Evolutionary conservation across 768 basidiomycete genomes (phyloP).

Genomic region (Guyanaporus albipodus): DNA sequence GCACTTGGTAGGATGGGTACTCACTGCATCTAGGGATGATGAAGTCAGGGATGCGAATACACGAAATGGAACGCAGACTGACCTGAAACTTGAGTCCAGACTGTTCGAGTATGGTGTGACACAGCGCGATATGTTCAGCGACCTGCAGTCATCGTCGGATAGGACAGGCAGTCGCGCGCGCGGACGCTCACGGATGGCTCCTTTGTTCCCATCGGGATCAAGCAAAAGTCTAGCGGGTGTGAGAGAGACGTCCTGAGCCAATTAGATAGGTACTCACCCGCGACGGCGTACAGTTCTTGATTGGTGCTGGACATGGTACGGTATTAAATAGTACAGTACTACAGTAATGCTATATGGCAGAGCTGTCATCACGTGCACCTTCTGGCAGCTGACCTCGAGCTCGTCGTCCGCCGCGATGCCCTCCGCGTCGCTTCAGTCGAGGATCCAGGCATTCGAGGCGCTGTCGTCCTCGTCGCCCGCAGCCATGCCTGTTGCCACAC

Average conservation of each 20-base stretch:
- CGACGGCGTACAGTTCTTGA: slow-evolving; percentile 68
- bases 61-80: slow-evolving; percentile 10
- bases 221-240: slow-evolving; percentile 66
- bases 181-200: slow-evolving; percentile 67
- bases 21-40: slow-evolving; percentile 35
- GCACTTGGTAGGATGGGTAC: slow-evolving; percentile 34
- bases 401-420: slow-evolving; percentile 38
- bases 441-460: slow-evolving; percentile 64
- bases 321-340: no score
- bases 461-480: slow-evolving; percentile 34
- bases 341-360: no score
- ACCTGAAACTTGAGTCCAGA: slow-evolving; percentile 83
- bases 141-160: slow-evolving; percentile 39
- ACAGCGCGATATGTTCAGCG: slow-evolving; percentile 76
- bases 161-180: neutral
- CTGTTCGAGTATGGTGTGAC: slow-evolving; percentile 76
- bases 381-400: neutral
- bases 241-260: neutral
- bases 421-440: slow-evolving; percentile 48
- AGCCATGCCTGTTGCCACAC: slow-evolving; percentile 8
- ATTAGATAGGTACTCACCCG: slow-evolving; percentile 48
- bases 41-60: neutral
- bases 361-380: slow-evolving; percentile 2
- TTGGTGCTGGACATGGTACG: slow-evolving; percentile 13
- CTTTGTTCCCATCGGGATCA: slow-evolving; percentile 80